Evolutionary conservation across 2,329 filamentous ascomycete species (phyloP), one percentile per base, ranked within the genome.

Genomic region (Neonectria faginata): DNA sequence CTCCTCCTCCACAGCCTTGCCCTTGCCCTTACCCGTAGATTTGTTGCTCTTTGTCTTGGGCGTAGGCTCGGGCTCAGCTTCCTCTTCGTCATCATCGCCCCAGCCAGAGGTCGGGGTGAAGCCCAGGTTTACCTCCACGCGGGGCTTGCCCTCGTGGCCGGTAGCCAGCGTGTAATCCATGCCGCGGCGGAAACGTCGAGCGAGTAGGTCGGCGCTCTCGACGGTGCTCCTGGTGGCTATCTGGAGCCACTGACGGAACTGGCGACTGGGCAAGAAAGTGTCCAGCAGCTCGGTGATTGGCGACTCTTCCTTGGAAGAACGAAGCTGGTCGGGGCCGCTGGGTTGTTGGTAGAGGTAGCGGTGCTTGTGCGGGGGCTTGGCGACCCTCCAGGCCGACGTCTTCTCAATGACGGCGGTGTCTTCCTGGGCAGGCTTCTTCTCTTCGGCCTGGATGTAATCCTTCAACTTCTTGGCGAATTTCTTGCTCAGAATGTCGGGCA

Each of bases 81-180:
- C 82, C 0, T 82, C 82, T 1, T 82, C 82, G 0, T 83, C 88
- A 3, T 91, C 89, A 63, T 89, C 91, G 58, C 92, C 94, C 93
- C 96, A 98, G 5, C 94, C 95, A 4, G 83, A 79, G 0, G 90
- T 94, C 0, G 96, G 94, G 4, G 96, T 98, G 66, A 98, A 86
- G 47, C 92, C 91, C 2, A 99, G 84, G 62, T 93, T 97, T 57
- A 97, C 86, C 78, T 99, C 96, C 3, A 99, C 82, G 51, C 93
- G 90, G 12, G 93, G 88, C 72, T 93, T 87, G 60, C 89, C 89
- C 39, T 88, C 91, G 75, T 97, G 93, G 22, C 92, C 90, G 20
- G 92, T 97, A 2, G 96, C 96, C 20, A 99, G 88, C 3, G 95
- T 97, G 77, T 99, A 99, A 80, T 99, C 96, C 67, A 90, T 81